These are phyloP conservation scores for Cyathus striatus DNA, from an alignment of 768 basidiomycete species.

Conservation along the genomic window DNA sequence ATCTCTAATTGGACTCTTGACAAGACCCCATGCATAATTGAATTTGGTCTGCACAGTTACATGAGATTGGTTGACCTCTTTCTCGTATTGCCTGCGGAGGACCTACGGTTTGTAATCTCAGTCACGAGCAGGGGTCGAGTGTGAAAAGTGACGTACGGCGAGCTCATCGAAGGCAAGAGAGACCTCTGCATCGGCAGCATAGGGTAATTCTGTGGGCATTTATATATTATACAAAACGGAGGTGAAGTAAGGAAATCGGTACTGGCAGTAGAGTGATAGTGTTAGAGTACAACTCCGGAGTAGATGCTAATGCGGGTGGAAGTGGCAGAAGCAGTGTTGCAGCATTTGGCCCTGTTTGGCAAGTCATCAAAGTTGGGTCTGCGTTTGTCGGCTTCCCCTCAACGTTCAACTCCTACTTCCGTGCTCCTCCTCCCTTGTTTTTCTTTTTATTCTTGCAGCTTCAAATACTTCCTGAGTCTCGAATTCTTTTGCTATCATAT, in stretches of 20 bases:
- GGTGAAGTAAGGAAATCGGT: too few relatives aligned
- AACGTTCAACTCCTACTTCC: too few relatives aligned
- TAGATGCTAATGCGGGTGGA: conserved; percentile 2
- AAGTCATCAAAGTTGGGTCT: too few relatives aligned
- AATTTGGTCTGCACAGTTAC: conserved; percentile 95
- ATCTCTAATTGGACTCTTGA: conserved; percentile 82
- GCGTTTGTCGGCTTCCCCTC: too few relatives aligned
- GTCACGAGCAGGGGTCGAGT: not conserved
- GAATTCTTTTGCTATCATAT: too few relatives aligned
- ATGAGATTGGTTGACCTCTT: conserved; percentile 77
- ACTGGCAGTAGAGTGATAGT: too few relatives aligned
- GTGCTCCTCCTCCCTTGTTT: too few relatives aligned
- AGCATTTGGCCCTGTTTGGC: too few relatives aligned
- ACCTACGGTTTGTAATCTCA: conserved; percentile 46
- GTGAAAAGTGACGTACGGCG: conserved; percentile 44
- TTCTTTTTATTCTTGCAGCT: too few relatives aligned
- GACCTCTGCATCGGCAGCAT: conserved; percentile 91
- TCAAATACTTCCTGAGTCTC: too few relatives aligned
- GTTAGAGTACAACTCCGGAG: too few relatives aligned
- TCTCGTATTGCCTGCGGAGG: conserved; percentile 81
- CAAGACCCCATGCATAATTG: conserved; percentile 95
- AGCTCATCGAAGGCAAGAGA: conserved; percentile 88
- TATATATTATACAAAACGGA: conserved; percentile 7
- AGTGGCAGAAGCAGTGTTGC: conserved; percentile 9
- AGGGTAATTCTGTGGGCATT: conserved; percentile 84